phyloP scores from a whole-genome alignment of 805 yeast species.

The Candida silvatica region DNA sequence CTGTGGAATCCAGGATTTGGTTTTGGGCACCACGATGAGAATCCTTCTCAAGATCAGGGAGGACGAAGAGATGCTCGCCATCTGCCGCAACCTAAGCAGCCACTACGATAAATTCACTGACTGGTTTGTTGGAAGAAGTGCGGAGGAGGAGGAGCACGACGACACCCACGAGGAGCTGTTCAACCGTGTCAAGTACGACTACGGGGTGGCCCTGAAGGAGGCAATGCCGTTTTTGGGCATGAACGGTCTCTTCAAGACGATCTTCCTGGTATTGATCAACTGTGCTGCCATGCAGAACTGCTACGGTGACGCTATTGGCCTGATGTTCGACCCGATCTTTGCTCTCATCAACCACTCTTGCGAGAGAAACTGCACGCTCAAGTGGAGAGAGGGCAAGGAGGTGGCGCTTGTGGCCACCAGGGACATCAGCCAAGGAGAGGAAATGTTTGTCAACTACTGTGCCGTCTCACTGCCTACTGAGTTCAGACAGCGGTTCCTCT shows the following conservation, averaged over 20 bases:
- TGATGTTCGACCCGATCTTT: conserved; percentile 28
- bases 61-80: neutral
- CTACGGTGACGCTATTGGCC: conserved; percentile 23
- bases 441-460: conserved; percentile 25
- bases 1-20: neutral
- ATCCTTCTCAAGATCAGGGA: neutral
- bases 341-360: conserved; percentile 34
- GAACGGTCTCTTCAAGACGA: conserved; percentile 10
- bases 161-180: conserved; percentile 8
- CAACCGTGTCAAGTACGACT: conserved; percentile 8
- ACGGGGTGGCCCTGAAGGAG: conserved; percentile 7
- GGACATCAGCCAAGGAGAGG: conserved; percentile 15
- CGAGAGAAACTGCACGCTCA: conserved; percentile 24
- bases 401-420: conserved; percentile 14
- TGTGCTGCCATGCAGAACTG: conserved; percentile 20
- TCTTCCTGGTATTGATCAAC: conserved; percentile 22
- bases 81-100: conserved; percentile 13
- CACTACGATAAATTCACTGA: conserved; percentile 11
- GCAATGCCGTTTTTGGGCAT: conserved; percentile 1
- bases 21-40: neutral
- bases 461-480: conserved; percentile 20
- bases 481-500: conserved; percentile 22
- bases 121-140: conserved; percentile 1
- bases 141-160: conserved; percentile 1
- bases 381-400: conserved; percentile 13